These are phyloP conservation scores for Ogataea saltuana DNA, from an alignment of 805 yeast species.

Conservation along the genomic window DNA sequence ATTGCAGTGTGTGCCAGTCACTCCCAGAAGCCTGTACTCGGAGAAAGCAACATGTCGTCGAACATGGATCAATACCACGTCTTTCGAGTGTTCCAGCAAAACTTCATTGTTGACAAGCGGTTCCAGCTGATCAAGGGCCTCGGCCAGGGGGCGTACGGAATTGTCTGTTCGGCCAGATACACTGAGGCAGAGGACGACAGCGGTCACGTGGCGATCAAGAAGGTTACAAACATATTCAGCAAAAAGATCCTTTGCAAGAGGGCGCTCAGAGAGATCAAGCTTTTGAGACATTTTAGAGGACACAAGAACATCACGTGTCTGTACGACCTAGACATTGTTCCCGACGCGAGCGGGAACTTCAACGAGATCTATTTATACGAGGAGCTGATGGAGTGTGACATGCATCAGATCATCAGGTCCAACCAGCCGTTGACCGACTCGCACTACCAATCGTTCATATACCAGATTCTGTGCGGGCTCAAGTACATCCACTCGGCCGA, in stretches of 20 bases:
- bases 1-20: no score
- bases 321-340: conserved; percentile 91
- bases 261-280: conserved; percentile 86
- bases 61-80: conserved; percentile 33
- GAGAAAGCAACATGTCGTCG: conserved; percentile 20
- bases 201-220: conserved; percentile 90
- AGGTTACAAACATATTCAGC: conserved; percentile 90
- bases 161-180: conserved; percentile 92
- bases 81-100: conserved; percentile 75
- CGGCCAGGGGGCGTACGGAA: conserved; percentile 98
- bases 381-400: conserved; percentile 97
- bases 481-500: conserved; percentile 95
- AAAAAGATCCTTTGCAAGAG: conserved; percentile 90
- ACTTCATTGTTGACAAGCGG: conserved; percentile 85
- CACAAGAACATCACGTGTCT: conserved; percentile 95
- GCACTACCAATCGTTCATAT: conserved; percentile 90
- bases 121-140: conserved; percentile 88
- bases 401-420: conserved; percentile 94
- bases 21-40: no score
- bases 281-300: conserved; percentile 89
- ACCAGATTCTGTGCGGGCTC: conserved; percentile 89
- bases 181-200: conserved; percentile 71
- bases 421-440: conserved; percentile 93
- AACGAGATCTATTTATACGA: conserved; percentile 93
- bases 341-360: conserved; percentile 65